Percentiles rank a stretch among this genome's conserved stretches.
Conservation (phyloP, 768 basidiomycete species). For the Boletus coccyginus region DNA sequence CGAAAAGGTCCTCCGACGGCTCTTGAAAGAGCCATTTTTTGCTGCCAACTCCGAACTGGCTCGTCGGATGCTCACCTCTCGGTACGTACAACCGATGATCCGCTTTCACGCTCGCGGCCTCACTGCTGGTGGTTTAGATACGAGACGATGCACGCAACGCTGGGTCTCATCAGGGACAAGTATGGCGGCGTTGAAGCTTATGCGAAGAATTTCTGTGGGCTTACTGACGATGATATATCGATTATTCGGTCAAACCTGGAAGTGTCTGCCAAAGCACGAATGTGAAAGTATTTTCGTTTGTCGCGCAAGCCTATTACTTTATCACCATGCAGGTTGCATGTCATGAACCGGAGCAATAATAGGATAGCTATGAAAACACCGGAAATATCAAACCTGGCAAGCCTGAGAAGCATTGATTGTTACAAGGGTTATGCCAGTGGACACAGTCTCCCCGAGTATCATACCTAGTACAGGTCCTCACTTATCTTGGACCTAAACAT, state of each 20-base stretch:
- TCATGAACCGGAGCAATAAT: background rate
- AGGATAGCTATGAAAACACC: background rate
- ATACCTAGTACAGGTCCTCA: no score
- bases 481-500: no score
- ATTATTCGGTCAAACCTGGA: conserved; percentile 59
- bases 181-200: conserved; percentile 73
- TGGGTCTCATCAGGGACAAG: conserved; percentile 54
- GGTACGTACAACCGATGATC: conserved; percentile 38
- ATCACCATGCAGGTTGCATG: conserved; percentile 1
- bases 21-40: conserved; percentile 70
- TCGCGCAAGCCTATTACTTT: background rate
- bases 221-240: conserved; percentile 62
- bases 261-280: conserved; percentile 29
- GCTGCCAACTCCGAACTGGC: conserved; percentile 72
- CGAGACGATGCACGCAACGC: conserved; percentile 75
- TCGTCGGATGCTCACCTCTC: conserved; percentile 79
- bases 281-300: conserved; percentile 14
- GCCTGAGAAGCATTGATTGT: no score
- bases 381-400: no score
- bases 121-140: conserved; percentile 38
- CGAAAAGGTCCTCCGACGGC: conserved; percentile 63
- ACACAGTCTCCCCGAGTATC: no score
- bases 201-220: conserved; percentile 48
- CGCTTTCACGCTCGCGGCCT: background rate
- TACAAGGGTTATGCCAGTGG: no score